Evolutionary conservation across 371 early-diverging fungal genomes (phyloP).

Genomic region (Mortierella sp.): DNA sequence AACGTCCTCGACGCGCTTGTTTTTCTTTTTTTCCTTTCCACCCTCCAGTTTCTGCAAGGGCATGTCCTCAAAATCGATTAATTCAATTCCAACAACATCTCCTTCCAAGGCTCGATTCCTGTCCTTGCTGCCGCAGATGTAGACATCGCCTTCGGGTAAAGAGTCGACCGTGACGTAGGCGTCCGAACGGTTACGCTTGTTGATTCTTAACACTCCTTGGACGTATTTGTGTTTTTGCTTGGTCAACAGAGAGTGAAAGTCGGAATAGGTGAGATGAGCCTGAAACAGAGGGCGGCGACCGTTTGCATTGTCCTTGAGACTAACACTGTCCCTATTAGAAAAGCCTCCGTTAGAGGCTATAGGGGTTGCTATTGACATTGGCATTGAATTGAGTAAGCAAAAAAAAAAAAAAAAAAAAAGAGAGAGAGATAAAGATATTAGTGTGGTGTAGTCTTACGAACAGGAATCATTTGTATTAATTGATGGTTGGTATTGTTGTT

Average conservation of each 20-base stretch:
- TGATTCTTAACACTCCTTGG: constrained; percentile 86
- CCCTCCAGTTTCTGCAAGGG: constrained; percentile 67
- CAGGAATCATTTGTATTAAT: too few relatives aligned
- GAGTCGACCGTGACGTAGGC: constrained; percentile 87
- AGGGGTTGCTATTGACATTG: constrained; percentile 24
- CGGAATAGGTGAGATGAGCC: constrained; percentile 73
- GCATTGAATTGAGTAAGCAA: too few relatives aligned
- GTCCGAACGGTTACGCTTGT: constrained; percentile 84
- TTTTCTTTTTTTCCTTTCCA: constrained; percentile 60
- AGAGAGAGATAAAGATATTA: neutral
- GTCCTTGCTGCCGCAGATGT: constrained; percentile 80
- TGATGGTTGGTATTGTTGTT: too few relatives aligned
- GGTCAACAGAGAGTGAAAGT: constrained; percentile 67
- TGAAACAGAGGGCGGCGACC: constrained; percentile 72
- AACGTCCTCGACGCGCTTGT: constrained; percentile 49
- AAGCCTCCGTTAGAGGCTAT: constrained; percentile 23
- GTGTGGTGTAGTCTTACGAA: too few relatives aligned
- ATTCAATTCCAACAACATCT: constrained; percentile 85
- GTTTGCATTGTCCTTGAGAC: constrained; percentile 68
- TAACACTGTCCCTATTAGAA: constrained; percentile 58
- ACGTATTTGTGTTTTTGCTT: constrained; percentile 60
- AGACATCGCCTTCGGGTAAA: constrained; percentile 76
- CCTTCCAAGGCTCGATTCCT: constrained; percentile 93
- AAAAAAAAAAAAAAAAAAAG: neutral
- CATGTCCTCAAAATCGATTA: constrained; percentile 81